phyloP scores from a whole-genome alignment of 768 basidiomycete genomes.

The Lentinula raphanica region DNA sequence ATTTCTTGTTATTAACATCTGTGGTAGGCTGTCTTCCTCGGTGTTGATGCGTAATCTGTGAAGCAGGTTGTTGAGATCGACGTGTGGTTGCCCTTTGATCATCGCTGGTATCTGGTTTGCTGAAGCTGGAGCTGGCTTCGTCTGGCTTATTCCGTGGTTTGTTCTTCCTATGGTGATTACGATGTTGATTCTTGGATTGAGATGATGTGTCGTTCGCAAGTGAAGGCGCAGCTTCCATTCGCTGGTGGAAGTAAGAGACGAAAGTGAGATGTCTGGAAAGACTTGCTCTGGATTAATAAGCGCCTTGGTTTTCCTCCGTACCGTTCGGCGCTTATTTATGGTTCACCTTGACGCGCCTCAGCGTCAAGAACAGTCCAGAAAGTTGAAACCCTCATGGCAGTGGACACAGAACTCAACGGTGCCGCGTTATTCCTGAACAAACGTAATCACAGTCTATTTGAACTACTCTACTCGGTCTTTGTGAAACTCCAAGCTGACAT shows the following conservation, averaged over 20 bases:
- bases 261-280: not conserved
- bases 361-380: no score
- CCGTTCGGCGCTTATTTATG: no score
- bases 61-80: not conserved
- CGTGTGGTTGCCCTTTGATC: not conserved
- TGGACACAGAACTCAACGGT: no score
- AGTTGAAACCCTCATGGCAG: no score
- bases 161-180: not conserved
- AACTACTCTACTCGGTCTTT: no score
- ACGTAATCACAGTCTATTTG: no score
- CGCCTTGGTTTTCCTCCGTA: not conserved
- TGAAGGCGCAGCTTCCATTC: not conserved
- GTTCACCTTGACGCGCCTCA: no score
- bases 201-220: not conserved
- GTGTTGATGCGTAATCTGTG: not conserved
- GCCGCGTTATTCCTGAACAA: no score
- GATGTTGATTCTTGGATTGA: not conserved
- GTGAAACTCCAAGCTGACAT: no score
- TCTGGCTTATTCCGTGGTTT: not conserved
- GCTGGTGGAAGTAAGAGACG: not conserved
- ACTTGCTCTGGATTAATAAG: not conserved
- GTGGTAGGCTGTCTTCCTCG: not conserved
- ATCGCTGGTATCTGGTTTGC: not conserved
- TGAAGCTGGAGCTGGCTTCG: not conserved
- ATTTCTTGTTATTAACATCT: not conserved